Conservation (phyloP, 306 rosid genomes). For the Astragalus membranaceus region DNA sequence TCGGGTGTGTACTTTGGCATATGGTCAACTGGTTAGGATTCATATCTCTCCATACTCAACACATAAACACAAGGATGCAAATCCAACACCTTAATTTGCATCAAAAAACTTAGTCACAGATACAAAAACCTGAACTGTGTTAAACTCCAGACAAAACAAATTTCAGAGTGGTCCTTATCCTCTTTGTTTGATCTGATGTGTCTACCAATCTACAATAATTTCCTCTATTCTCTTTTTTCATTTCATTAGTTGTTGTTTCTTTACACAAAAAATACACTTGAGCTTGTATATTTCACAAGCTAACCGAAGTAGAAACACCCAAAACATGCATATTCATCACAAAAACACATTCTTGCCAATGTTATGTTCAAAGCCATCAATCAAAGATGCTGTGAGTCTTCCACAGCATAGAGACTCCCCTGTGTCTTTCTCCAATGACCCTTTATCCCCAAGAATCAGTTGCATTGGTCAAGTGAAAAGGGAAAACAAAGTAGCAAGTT, state of each 20-base stretch:
- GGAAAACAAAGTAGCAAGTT: constrained; percentile 49
- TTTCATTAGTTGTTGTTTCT: background rate
- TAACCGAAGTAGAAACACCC: too few species aligned
- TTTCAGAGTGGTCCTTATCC: constrained; percentile 2
- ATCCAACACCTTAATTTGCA: constrained; percentile 9
- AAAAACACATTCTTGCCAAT: constrained; percentile 62
- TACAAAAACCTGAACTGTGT: background rate
- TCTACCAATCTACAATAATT: background rate
- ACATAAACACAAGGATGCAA: background rate
- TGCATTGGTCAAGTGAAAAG: constrained; percentile 88
- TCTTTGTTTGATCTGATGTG: background rate
- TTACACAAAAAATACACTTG: background rate
- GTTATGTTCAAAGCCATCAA: constrained; percentile 61
- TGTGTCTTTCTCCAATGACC: constrained; percentile 36
- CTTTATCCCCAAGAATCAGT: constrained; percentile 69
- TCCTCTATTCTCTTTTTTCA: background rate
- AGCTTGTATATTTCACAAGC: background rate
- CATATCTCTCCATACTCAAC: background rate
- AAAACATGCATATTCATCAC: constrained; percentile 20
- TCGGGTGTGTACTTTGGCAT: constrained; percentile 23
- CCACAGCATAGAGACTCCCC: constrained; percentile 26
- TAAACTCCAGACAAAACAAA: constrained; percentile 2
- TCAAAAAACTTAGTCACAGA: background rate
- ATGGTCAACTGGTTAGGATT: constrained; percentile 23
- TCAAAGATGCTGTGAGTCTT: constrained; percentile 39